Conservation (phyloP, 495 filamentous ascomycete genomes). For the Neurospora discreta region DNA sequence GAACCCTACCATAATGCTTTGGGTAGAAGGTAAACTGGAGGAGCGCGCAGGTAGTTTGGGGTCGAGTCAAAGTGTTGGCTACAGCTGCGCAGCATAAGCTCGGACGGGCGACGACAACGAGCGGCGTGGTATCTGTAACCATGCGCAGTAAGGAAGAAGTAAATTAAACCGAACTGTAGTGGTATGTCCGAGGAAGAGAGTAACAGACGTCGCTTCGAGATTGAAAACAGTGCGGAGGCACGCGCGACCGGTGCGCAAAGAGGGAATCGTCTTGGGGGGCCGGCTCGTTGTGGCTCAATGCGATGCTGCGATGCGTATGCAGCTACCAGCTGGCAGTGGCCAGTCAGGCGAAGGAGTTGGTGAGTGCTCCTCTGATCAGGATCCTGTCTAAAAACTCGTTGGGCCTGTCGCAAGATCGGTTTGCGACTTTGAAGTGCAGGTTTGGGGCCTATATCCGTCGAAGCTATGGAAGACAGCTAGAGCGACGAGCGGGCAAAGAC, state of each 20-base stretch:
- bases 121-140: neutral
- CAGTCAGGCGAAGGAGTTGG: neutral
- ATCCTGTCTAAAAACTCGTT: neutral
- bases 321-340: neutral
- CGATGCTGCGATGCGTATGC: neutral
- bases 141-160: too few species aligned
- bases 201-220: neutral
- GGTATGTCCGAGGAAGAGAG: neutral
- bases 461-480: neutral
- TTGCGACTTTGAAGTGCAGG: neutral
- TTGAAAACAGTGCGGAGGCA: neutral
- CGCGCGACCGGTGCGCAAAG: neutral
- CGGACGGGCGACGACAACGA: neutral
- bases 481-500: neutral
- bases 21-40: constrained; percentile 6
- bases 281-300: neutral
- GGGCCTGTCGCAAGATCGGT: neutral
- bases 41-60: constrained; percentile 2
- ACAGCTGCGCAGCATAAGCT: constrained; percentile 5
- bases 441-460: neutral
- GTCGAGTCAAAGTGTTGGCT: constrained; percentile 1
- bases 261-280: neutral
- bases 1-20: constrained; percentile 32
- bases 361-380: neutral
- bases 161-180: neutral